Evolutionary conservation across 2,329 filamentous ascomycete genomes (phyloP), one percentile per base, ranked within the genome.

Genomic region (Podosphaera aphanis): DNA sequence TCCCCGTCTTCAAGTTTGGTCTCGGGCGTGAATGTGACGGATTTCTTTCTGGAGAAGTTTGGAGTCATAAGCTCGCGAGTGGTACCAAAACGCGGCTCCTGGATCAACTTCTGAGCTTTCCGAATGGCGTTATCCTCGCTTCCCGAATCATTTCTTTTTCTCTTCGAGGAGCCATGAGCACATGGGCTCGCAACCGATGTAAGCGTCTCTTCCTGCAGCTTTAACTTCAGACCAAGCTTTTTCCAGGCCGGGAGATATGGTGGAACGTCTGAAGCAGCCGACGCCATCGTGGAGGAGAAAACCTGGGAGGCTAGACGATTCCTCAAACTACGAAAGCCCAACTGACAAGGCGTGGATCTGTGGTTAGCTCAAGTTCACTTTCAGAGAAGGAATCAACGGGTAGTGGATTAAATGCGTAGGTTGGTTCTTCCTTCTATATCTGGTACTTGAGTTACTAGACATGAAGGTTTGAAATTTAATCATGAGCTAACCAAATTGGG

Each of bases 21-120:
- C 44, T 77, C 74, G 6, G 70, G 64, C 1, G 74, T 71, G 56
- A 81, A 80, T 1, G 73, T 70, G 7, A 81, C 76, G 3, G 71
- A 74, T 57, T 79, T 78, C 50, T 63, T 63, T 35, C 56, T 56
- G 45, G 48, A 50, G 23, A 55, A 45, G 19, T 49, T 48, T 11
- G 56, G 55, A 33, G 55, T 57, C 23, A 48, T 47, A 54, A 57
- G 51, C 51, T 53, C 46, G 45, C 50, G 42, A 40, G 46, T 38
- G 15, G 50, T 45, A 45, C 37, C 41, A 44, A 40, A 31, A 21
- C 39, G 39, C 21, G 29, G 35, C 38, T 43, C 46, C 49, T 48
- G 44, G 46, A 29, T 10, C 39, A 15, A 51, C 43, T 49, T 52
- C 47, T 56, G 58, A 20, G 42, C 29, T 49, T 56, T 60, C 50